A percentile compares a stretch with the other conserved stretches of the same genome.
These are phyloP conservation scores for Hypoxylon sp. DNA, from an alignment of 2,329 filamentous ascomycete species.

Conservation along the genomic window DNA sequence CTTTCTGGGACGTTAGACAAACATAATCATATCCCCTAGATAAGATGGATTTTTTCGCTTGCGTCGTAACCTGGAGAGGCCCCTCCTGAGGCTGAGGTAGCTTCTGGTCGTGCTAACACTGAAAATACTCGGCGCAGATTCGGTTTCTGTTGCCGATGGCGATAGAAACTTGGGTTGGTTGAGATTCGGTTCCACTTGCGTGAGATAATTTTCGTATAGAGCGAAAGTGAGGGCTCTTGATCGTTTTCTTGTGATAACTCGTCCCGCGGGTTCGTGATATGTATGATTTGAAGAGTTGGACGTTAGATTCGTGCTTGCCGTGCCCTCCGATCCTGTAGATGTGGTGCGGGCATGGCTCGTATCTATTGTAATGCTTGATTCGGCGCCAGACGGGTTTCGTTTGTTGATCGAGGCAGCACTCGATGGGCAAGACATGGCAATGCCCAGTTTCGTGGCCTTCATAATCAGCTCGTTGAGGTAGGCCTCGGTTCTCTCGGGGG, in stretches of 20 bases:
- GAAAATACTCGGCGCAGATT: conserved; percentile 60
- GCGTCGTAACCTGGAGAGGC: conserved; percentile 61
- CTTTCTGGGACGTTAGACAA: conserved; percentile 37
- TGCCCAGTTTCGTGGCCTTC: conserved; percentile 57
- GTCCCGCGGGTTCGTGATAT: conserved; percentile 45
- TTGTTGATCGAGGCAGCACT: conserved; percentile 52
- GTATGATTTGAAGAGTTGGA: conserved; percentile 60
- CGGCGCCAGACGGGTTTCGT: conserved; percentile 58
- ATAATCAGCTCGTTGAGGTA: conserved; percentile 54
- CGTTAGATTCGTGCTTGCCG: conserved; percentile 60
- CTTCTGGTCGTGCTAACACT: conserved; percentile 63
- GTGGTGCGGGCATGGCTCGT: conserved; percentile 61
- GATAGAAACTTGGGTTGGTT: conserved; percentile 61
- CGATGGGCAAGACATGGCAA: conserved; percentile 52
- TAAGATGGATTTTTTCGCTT: conserved; percentile 57
- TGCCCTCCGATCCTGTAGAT: conserved; percentile 60
- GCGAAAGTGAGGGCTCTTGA: conserved; percentile 63
- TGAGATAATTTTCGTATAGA: conserved; percentile 68
- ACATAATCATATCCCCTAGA: conserved; percentile 53
- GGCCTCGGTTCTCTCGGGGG: conserved; percentile 43
- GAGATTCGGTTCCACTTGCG: conserved; percentile 61
- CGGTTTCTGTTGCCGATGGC: conserved; percentile 51
- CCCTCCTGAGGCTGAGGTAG: conserved; percentile 62
- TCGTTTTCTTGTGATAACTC: conserved; percentile 52
- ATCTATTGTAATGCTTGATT: conserved; percentile 61